Percentiles rank a stretch among this genome's conserved stretches.
Evolutionary conservation across 2,329 filamentous ascomycete genomes (phyloP).

Genomic region (Fusarium haematococcum): DNA sequence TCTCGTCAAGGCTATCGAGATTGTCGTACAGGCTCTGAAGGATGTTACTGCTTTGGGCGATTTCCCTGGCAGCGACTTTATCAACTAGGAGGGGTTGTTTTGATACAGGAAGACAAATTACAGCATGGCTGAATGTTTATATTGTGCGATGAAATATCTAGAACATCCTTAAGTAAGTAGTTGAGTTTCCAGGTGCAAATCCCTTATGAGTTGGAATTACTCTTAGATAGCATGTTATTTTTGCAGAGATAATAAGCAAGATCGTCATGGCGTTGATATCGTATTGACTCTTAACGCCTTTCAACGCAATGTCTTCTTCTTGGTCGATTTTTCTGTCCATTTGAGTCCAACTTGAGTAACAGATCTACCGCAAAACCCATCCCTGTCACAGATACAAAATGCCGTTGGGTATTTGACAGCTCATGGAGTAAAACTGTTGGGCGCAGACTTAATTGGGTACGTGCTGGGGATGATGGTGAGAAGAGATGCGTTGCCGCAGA

Average conservation of each 20-base stretch:
- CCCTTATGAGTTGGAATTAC: background rate
- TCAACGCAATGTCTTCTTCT: background rate
- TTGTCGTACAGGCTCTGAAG: conserved; percentile 8
- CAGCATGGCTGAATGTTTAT: background rate
- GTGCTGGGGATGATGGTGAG: no score
- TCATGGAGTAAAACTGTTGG: no score
- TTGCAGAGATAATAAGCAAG: background rate
- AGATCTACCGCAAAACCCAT: no score
- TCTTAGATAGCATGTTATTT: background rate
- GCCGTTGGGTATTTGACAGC: no score
- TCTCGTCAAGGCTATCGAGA: conserved; percentile 3
- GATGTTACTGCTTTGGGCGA: background rate
- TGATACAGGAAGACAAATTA: background rate
- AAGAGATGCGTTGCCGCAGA: background rate
- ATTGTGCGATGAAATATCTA: background rate
- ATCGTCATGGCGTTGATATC: background rate
- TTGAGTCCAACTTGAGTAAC: background rate
- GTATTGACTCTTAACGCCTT: background rate
- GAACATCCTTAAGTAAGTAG: no score
- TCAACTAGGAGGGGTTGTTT: background rate
- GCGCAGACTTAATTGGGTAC: no score
- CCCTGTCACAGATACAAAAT: no score
- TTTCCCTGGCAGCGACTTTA: conserved; percentile 6
- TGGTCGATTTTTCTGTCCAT: background rate
- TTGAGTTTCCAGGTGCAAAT: background rate